Percentiles rank a stretch among this genome's conserved stretches.
These are phyloP conservation scores for Rhizopogon salebrosus DNA, from an alignment of 768 basidiomycete genomes.

Conservation along the genomic window DNA sequence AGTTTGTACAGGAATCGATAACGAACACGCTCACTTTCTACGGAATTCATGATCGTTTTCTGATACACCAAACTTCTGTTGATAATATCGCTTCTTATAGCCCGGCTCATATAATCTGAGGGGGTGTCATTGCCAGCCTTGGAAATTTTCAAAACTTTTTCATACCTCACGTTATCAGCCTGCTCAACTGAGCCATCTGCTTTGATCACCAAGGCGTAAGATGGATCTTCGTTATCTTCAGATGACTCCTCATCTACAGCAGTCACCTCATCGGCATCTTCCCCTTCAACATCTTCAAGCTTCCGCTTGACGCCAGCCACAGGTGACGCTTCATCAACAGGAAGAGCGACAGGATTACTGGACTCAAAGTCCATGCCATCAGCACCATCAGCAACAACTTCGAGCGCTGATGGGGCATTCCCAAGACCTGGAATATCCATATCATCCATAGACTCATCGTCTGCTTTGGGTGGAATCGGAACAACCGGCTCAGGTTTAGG, in stretches of 20 bases:
- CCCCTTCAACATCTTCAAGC: slow-evolving; percentile 37
- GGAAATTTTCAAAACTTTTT: slow-evolving; percentile 10
- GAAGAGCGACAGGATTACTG: slow-evolving; percentile 6
- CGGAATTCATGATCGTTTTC: slow-evolving; percentile 66
- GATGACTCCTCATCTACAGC: slow-evolving; percentile 32
- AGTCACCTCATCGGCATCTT: slow-evolving; percentile 28
- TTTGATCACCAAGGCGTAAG: slow-evolving; percentile 69
- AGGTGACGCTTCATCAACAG: slow-evolving; percentile 15
- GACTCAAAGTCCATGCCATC: slow-evolving; percentile 21
- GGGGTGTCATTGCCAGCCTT: slow-evolving; percentile 3
- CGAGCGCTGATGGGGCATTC: slow-evolving; percentile 16
- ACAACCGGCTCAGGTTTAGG: slow-evolving; percentile 34
- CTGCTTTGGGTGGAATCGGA: slow-evolving; percentile 15
- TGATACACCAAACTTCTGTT: slow-evolving; percentile 83
- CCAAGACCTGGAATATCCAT: slow-evolving; percentile 31
- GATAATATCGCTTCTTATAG: slow-evolving; percentile 92
- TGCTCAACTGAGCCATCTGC: slow-evolving; percentile 93
- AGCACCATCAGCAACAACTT: slow-evolving; percentile 18
- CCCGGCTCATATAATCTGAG: slow-evolving; percentile 91
- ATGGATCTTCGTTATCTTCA: slow-evolving; percentile 42
- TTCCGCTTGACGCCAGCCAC: slow-evolving; percentile 40
- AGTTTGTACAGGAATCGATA: slow-evolving; percentile 1
- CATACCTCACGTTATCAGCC: slow-evolving; percentile 87
- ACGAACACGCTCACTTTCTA: slow-evolving; percentile 47
- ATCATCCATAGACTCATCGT: slow-evolving; percentile 24